Evolutionary conservation across 805 yeast species (phyloP).

Genomic region (Ogataea pilisensis): DNA sequence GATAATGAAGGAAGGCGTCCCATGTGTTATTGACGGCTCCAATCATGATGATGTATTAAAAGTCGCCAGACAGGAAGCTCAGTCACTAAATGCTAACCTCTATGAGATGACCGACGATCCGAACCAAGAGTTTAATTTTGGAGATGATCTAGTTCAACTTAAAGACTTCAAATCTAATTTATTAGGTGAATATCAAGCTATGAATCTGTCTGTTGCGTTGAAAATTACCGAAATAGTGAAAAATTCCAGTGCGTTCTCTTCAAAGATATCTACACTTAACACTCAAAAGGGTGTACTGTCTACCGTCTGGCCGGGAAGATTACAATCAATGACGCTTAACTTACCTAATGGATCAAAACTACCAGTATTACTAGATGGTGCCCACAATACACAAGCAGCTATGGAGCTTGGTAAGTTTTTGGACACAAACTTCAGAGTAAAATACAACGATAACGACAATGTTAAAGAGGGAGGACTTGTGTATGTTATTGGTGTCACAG

Average conservation of each 20-base stretch:
- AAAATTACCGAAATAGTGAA: conserved; percentile 42
- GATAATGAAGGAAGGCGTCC: conserved; percentile 57
- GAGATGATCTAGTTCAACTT: conserved; percentile 8
- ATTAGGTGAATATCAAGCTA: conserved; percentile 67
- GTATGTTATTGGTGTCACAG: conserved; percentile 71
- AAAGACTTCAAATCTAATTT: conserved; percentile 44
- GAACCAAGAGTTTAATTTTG: conserved; percentile 1
- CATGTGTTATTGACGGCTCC: conserved; percentile 69
- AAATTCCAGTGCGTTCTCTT: conserved; percentile 12
- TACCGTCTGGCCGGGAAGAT: conserved; percentile 84
- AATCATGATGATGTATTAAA: conserved; percentile 50
- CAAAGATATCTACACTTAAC: conserved; percentile 17
- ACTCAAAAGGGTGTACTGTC: conserved; percentile 48
- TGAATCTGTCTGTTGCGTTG: conserved; percentile 67
- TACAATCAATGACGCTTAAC: conserved; percentile 48
- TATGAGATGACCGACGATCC: conserved; percentile 5
- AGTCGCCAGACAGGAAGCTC: conserved; percentile 40
- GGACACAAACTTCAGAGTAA: conserved; percentile 14
- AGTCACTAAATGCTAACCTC: conserved; percentile 28
- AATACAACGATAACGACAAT: too few species aligned
- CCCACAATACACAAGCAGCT: conserved; percentile 88
- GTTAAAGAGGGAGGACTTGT: conserved; percentile 28
- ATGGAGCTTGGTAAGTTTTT: conserved; percentile 60
- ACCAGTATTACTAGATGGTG: conserved; percentile 73
- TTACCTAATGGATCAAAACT: conserved; percentile 21